Evolutionary conservation across 2,329 filamentous ascomycete genomes (phyloP), one percentile per base, ranked within the genome.

Genomic region (Cryoendolithus antarcticus): DNA sequence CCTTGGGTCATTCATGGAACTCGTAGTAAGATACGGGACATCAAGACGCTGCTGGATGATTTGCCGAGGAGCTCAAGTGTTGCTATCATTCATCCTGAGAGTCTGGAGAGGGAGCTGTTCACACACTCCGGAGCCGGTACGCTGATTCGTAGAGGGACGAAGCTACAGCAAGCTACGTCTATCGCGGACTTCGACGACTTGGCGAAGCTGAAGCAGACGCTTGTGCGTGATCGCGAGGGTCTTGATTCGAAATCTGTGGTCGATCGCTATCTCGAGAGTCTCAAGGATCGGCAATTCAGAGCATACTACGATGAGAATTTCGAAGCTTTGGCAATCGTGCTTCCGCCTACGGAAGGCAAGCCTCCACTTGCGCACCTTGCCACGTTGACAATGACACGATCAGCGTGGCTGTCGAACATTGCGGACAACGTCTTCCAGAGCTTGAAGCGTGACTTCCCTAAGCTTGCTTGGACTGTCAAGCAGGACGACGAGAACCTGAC

Each of bases 51-150:
- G 24, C 69, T 98, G 38, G 84, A 86, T 51, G 80, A 83, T 36
- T 75, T 98, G 11, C 91, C 91, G 38, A 80, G 85, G 52, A 89
- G 84, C 41, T 95, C 89, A 11, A 93, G 85, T 53, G 89, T 98
- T 36, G 91, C 91, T 45, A 96, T 98, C 55, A 98, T 96, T 52
- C 88, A 96, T 64, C 89, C 91, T 2, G 86, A 84, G 48, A 88
- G 93, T 60, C 72, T 98, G 32, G 88, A 96, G 65, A 94, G 93
- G 66, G 91, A 98, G 62, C 69, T 96, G 4, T 95, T 96, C 64
- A 96, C 89, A n/a, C 86, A 96, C 63, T 91, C 86, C 8, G 89
- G 91, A 49, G 89, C 88, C 35, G 89, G 91, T 43, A 96, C 89
- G 28, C 69, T 96, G 44, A 93, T 96, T 55, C 79, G 88, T 50